A percentile compares a stretch with the other conserved stretches of the same genome.
Conservation (phyloP, 192 early-diverging fungal species). For the Chytriomyces sp. region DNA sequence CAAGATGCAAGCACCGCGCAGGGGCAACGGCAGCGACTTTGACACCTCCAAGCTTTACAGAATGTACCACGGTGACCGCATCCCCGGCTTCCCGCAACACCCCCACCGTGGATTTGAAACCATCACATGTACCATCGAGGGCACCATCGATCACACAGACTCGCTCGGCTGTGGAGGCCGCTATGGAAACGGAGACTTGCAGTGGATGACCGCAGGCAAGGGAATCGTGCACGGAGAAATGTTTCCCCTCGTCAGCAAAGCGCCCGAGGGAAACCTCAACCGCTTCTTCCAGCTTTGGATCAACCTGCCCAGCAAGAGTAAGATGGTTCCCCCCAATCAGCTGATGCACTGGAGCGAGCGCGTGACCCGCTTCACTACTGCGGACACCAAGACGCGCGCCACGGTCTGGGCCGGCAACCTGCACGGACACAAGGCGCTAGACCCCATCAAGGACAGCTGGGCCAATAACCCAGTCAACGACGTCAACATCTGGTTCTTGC, state of each 20-base stretch:
- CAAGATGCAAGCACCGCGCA: conserved; percentile 33
- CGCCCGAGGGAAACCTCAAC: conserved; percentile 66
- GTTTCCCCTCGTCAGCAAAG: too few relatives aligned
- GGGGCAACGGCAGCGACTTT: conserved; percentile 35
- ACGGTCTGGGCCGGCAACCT: conserved; percentile 89
- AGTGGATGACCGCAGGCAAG: conserved; percentile 72
- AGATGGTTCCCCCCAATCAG: conserved; percentile 64
- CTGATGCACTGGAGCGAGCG: too few relatives aligned
- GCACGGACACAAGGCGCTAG: too few relatives aligned
- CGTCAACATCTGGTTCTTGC: too few relatives aligned
- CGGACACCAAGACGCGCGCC: conserved; percentile 58
- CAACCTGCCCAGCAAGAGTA: too few relatives aligned
- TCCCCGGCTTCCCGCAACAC: conserved; percentile 30
- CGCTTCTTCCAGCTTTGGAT: too few relatives aligned
- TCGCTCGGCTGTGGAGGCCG: conserved; percentile 57
- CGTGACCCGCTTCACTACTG: conserved; percentile 62
- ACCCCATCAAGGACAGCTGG: not conserved
- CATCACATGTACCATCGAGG: conserved; percentile 64
- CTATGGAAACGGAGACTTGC: conserved; percentile 50
- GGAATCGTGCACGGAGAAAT: conserved; percentile 64
- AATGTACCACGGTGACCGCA: too few relatives aligned
- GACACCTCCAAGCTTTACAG: not conserved
- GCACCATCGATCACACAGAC: conserved; percentile 61
- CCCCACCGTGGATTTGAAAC: conserved; percentile 64
- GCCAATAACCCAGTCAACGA: conserved; percentile 45